Evolutionary conservation across 169 alveolate species (phyloP).

Genomic region (Toxoplasma gondii): DNA sequence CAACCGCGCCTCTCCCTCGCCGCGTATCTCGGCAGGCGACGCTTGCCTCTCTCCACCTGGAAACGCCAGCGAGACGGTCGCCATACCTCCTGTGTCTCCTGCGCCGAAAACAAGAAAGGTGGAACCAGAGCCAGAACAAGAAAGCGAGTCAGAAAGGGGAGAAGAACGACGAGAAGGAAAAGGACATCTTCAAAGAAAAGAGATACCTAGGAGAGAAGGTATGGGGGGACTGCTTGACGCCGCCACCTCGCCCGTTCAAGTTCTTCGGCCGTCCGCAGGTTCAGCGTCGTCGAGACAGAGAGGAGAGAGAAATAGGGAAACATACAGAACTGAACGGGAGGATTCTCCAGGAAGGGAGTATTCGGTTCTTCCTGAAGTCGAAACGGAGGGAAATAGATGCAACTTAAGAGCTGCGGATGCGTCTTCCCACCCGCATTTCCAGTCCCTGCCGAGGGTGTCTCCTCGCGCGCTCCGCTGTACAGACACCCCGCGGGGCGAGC

Average conservation of each 20-base stretch:
- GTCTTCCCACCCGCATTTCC: neutral
- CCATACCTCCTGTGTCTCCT: too few relatives aligned
- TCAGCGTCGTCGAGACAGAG: neutral
- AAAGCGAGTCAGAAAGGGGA: too few relatives aligned
- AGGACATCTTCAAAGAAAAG: too few relatives aligned
- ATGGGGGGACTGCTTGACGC: neutral
- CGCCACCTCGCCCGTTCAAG: conserved; percentile 10
- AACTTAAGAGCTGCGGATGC: neutral
- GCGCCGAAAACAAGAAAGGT: too few relatives aligned
- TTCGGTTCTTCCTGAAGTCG: neutral
- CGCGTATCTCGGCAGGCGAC: too few relatives aligned
- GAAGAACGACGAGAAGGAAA: too few relatives aligned
- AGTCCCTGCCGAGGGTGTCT: neutral
- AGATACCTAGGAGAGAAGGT: too few relatives aligned
- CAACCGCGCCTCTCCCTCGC: neutral
- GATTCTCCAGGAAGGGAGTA: neutral
- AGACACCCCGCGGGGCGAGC: too few relatives aligned
- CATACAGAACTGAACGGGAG: too few relatives aligned
- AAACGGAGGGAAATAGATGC: neutral
- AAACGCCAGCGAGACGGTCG: too few relatives aligned
- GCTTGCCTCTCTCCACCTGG: too few relatives aligned
- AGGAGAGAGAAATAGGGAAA: neutral
- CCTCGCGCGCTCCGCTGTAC: neutral
- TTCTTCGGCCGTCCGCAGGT: neutral
- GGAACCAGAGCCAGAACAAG: too few relatives aligned